Conservation (phyloP, 2,329 filamentous ascomycete genomes). For the Pestalotiopsis sp. region DNA sequence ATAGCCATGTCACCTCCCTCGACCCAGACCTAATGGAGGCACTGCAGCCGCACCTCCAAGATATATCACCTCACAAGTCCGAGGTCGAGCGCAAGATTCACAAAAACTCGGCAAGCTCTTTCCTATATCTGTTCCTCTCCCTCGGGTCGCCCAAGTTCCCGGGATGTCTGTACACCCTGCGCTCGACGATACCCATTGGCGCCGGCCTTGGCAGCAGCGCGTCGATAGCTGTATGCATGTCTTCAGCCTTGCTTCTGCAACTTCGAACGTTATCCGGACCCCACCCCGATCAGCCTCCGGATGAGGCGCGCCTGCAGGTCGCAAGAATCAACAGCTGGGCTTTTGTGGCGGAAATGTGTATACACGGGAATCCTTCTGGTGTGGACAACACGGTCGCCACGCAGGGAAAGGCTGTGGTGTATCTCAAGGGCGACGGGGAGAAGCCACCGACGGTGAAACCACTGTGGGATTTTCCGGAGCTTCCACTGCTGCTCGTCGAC, state of each 20-base stretch:
- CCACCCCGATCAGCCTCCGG: conserved; percentile 83
- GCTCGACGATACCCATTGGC: conserved; percentile 90
- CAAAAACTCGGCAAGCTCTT: conserved; percentile 76
- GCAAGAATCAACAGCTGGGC: conserved; percentile 98
- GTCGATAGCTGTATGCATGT: conserved; percentile 88
- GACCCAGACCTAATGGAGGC: conserved; percentile 80
- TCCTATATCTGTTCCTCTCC: conserved; percentile 91
- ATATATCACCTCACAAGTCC: conserved; percentile 66
- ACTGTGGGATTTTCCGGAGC: conserved; percentile 84
- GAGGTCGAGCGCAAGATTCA: conserved; percentile 81
- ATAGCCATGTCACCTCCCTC: conserved; percentile 80
- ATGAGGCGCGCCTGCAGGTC: conserved; percentile 86
- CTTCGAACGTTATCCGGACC: conserved; percentile 86
- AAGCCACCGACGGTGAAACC: conserved; percentile 76
- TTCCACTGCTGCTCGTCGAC: conserved; percentile 87
- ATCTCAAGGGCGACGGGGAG: conserved; percentile 75
- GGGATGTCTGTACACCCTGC: conserved; percentile 83
- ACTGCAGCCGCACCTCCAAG: conserved; percentile 74
- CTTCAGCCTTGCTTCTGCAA: conserved; percentile 81
- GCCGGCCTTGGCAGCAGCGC: conserved; percentile 91
- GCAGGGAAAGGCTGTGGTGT: conserved; percentile 91
- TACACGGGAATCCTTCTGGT: conserved; percentile 94
- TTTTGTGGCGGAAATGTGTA: conserved; percentile 95
- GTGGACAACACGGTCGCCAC: conserved; percentile 96
- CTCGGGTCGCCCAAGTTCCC: conserved; percentile 78